A percentile compares a stretch with the other conserved stretches of the same genome.
Conservation (phyloP, 805 yeast genomes). For the Blastobotrys robertii region DNA sequence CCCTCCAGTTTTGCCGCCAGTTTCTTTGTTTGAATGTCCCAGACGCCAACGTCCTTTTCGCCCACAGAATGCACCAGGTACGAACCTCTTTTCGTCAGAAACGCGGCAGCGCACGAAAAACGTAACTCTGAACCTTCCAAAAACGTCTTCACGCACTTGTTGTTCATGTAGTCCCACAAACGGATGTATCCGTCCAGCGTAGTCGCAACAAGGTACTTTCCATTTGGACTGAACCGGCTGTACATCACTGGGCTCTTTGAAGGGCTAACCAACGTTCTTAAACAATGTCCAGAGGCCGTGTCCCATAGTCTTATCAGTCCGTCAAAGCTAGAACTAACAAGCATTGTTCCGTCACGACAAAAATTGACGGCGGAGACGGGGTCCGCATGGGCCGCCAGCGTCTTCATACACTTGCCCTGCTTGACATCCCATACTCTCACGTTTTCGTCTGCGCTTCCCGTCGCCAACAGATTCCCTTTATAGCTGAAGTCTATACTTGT, state of each 20-base stretch:
- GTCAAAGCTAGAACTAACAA: conserved; percentile 82
- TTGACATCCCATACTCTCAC: conserved; percentile 82
- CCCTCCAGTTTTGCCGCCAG: conserved; percentile 27
- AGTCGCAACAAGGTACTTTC: conserved; percentile 65
- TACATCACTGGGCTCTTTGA: conserved; percentile 67
- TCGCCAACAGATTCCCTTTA: conserved; percentile 68
- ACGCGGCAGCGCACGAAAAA: conserved; percentile 43
- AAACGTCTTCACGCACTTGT: conserved; percentile 70
- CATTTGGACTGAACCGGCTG: conserved; percentile 71
- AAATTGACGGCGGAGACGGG: conserved; percentile 73
- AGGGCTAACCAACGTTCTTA: conserved; percentile 79
- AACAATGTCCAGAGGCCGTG: conserved; percentile 79
- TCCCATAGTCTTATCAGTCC: conserved; percentile 87
- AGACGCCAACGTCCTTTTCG: conserved; percentile 41
- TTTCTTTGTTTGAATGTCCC: conserved; percentile 59
- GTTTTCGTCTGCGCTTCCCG: conserved; percentile 87
- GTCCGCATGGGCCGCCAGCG: conserved; percentile 86
- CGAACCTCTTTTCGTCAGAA: conserved; percentile 30
- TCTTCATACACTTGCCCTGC: conserved; percentile 59
- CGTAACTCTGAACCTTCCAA: conserved; percentile 30
- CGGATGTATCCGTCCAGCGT: conserved; percentile 72
- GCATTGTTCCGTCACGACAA: conserved; percentile 68
- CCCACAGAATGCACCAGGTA: conserved; percentile 51
- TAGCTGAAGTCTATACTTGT: conserved; percentile 58
- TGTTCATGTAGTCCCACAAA: conserved; percentile 73